These are phyloP conservation scores for Monilinia aucupariae DNA, from an alignment of 2,329 filamentous ascomycete species.

Conservation along the genomic window DNA sequence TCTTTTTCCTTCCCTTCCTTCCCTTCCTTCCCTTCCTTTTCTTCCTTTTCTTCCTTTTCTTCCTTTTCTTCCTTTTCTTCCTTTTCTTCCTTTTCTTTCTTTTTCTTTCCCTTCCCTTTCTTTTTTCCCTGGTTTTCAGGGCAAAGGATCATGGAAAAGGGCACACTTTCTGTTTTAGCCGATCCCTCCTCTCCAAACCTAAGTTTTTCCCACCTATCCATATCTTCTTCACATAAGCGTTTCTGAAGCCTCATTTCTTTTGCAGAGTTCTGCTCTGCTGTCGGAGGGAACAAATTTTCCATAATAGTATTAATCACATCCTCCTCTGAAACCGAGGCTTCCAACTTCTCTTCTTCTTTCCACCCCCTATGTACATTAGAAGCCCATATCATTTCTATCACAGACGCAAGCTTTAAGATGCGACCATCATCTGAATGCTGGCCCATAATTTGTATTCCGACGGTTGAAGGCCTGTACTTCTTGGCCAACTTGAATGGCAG, in stretches of 20 bases:
- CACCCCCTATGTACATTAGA: neutral
- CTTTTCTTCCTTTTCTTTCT: too few species aligned
- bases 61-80: too few species aligned
- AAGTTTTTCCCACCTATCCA: neutral
- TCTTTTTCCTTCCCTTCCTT: too few species aligned
- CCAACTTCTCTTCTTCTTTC: neutral
- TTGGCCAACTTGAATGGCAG: conserved; percentile 30
- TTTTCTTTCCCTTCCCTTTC: too few species aligned
- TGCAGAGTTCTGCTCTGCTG: neutral
- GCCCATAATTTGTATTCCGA: conserved; percentile 71
- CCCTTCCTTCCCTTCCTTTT: too few species aligned
- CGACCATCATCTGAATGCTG: conserved; percentile 72
- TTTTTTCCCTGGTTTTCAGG: too few species aligned
- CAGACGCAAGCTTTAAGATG: conserved; percentile 51
- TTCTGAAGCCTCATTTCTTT: neutral
- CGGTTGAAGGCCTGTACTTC: conserved; percentile 36
- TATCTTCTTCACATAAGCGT: conserved; percentile 1
- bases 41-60: too few species aligned
- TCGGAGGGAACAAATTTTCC: too few species aligned
- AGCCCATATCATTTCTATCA: conserved; percentile 9
- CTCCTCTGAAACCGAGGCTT: neutral
- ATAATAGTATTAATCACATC: too few species aligned
- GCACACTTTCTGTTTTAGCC: neutral
- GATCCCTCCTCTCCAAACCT: neutral
- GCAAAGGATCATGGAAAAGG: neutral